Percentiles rank a stretch among this genome's conserved stretches.
These are phyloP conservation scores for Scheffersomyces titani DNA, from an alignment of 1,139 yeast genomes.

Conservation along the genomic window DNA sequence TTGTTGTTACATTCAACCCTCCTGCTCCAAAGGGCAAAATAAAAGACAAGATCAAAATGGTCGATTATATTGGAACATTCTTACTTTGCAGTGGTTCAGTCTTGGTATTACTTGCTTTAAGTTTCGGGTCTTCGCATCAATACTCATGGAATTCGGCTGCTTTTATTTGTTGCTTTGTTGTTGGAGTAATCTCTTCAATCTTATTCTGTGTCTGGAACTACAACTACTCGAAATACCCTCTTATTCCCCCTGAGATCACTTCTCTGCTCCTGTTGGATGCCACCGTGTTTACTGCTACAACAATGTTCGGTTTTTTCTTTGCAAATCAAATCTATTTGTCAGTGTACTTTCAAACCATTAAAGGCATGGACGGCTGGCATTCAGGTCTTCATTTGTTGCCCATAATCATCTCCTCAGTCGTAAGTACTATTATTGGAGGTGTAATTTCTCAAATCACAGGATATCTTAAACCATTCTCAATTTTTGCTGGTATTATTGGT, in stretches of 20 bases:
- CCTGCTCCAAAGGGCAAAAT: constrained; percentile 46
- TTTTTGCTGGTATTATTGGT: constrained; percentile 26
- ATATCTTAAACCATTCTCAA: constrained; percentile 30
- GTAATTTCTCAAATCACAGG: constrained; percentile 29
- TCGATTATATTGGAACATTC: constrained; percentile 52
- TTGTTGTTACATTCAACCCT: constrained; percentile 53
- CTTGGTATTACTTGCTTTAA: constrained; percentile 47
- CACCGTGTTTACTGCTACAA: constrained; percentile 5
- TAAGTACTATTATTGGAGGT: constrained; percentile 31
- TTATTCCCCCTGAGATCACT: constrained; percentile 47
- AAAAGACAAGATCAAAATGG: constrained; percentile 34
- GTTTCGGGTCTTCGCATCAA: constrained; percentile 47
- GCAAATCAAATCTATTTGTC: constrained; percentile 10
- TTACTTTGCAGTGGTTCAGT: constrained; percentile 43
- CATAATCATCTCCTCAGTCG: constrained; percentile 33
- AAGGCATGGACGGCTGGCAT: constrained; percentile 31
- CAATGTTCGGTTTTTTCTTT: constrained; percentile 10
- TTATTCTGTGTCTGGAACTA: constrained; percentile 52
- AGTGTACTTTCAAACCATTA: constrained; percentile 41
- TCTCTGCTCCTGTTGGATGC: constrained; percentile 17
- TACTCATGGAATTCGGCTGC: constrained; percentile 55
- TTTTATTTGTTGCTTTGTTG: constrained; percentile 52
- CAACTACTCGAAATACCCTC: constrained; percentile 42
- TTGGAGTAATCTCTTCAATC: constrained; percentile 49
- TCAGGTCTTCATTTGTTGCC: constrained; percentile 44